Evolutionary conservation across 176 grass and related monocot species (phyloP).

Genomic region (Eremochloa ophiuroides): DNA sequence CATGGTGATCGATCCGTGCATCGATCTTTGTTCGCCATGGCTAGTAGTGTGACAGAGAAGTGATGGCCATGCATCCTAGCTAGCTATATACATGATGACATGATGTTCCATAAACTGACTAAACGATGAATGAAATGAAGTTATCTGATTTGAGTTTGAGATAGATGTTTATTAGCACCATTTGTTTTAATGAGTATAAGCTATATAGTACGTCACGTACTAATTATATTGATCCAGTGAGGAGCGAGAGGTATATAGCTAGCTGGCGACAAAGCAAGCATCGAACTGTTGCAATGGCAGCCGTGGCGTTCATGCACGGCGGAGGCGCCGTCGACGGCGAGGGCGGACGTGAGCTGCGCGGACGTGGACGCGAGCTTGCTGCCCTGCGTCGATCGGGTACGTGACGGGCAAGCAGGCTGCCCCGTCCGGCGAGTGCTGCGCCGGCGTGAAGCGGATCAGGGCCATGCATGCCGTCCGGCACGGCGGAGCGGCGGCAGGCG

Average conservation of each 20-base stretch:
- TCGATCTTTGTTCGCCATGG: neutral
- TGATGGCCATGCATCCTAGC: no score
- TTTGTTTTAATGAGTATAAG: neutral
- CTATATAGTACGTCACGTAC: neutral
- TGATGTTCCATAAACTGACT: neutral
- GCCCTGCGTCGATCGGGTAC: slow-evolving; percentile 51
- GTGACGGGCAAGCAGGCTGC: slow-evolving; percentile 41
- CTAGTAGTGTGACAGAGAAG: neutral
- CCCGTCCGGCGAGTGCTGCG: slow-evolving; percentile 39
- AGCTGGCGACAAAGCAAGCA: neutral
- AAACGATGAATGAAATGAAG: slow-evolving; percentile 5
- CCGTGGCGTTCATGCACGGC: neutral
- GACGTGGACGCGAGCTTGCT: slow-evolving; percentile 36
- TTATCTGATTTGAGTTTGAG: neutral
- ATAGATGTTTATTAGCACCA: neutral
- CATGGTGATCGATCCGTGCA: neutral
- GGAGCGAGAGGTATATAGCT: neutral
- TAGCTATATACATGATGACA: no score
- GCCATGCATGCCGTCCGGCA: slow-evolving; percentile 21
- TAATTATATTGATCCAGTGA: neutral
- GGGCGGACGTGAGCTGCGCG: slow-evolving; percentile 35
- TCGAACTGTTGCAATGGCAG: neutral
- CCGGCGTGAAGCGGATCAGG: slow-evolving; percentile 42
- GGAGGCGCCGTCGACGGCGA: neutral
- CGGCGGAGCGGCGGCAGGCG: slow-evolving; percentile 40